These are phyloP conservation scores for Trypanosoma conorhini DNA, from an alignment of 208 protist genomes.

Conservation along the genomic window DNA sequence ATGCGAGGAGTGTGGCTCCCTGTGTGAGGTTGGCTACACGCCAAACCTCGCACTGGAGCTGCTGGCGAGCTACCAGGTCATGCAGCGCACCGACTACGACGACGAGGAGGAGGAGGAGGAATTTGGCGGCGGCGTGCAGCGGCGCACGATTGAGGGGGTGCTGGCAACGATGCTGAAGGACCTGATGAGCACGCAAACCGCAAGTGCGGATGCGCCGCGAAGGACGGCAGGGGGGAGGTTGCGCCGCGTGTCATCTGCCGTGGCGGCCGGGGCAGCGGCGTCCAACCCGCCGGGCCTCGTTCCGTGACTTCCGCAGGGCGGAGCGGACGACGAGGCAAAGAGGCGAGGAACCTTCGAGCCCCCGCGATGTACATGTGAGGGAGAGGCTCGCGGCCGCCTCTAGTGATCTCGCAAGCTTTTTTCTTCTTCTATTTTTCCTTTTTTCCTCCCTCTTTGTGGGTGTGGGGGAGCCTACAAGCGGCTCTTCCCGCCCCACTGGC, in stretches of 20 bases:
- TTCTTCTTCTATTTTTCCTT: background rate
- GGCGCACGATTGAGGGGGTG: conserved; percentile 61
- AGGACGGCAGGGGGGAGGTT: background rate
- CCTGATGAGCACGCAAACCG: conserved; percentile 49
- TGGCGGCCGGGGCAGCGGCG: too few species aligned
- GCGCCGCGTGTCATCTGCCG: conserved; percentile 5
- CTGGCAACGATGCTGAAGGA: conserved; percentile 65
- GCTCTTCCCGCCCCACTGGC: too few species aligned
- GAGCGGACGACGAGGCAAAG: too few species aligned
- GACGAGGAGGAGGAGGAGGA: conserved; percentile 15
- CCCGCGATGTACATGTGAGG: too few species aligned
- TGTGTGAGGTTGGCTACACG: conserved; percentile 84
- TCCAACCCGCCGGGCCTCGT: background rate
- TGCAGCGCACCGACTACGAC: conserved; percentile 9
- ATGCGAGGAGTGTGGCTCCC: conserved; percentile 82
- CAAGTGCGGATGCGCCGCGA: conserved; percentile 25
- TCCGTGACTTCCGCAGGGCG: background rate
- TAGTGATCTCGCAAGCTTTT: background rate
- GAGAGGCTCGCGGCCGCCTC: too few species aligned
- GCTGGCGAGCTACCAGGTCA: conserved; percentile 76
- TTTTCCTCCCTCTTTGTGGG: background rate
- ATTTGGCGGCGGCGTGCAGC: conserved; percentile 13
- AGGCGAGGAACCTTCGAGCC: too few species aligned
- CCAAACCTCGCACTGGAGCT: conserved; percentile 79
- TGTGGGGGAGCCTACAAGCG: background rate